Conservation (phyloP, 1,284 basidiomycete species). For the Leccinum fuscescens region DNA sequence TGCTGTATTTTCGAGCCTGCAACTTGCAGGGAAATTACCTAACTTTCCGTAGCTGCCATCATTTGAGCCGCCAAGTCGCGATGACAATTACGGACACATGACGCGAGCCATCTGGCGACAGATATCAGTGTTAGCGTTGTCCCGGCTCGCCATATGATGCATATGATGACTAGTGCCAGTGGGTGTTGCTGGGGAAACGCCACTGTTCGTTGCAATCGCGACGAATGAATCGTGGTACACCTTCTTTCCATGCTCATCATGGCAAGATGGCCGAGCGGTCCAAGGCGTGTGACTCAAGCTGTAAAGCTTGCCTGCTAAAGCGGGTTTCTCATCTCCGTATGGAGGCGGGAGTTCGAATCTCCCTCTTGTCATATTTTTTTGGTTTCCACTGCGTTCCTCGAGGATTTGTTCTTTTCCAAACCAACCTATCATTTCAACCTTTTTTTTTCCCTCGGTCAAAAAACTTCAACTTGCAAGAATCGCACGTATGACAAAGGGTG, state of each 20-base stretch:
- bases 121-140: neutral
- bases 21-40: neutral
- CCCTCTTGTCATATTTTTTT: constrained; percentile 25
- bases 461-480: neutral
- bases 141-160: neutral
- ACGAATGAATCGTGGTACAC: neutral
- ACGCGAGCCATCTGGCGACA: no score
- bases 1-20: neutral
- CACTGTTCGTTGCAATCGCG: neutral
- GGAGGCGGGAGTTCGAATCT: constrained; percentile 36
- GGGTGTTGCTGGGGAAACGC: neutral
- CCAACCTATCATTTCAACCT: neutral
- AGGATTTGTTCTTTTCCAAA: neutral
- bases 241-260: neutral
- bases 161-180: neutral
- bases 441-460: neutral
- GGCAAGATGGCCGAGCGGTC: constrained; percentile 35
- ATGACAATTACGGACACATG: no score
- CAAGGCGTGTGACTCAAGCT: constrained; percentile 34
- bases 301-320: constrained; percentile 18
- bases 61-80: no score
- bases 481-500: neutral
- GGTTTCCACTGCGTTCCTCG: neutral
- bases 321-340: constrained; percentile 27
- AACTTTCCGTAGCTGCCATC: no score